Percentiles rank a stretch among this genome's conserved stretches.
Conservation (phyloP, 2,329 filamentous ascomycete species). For the Reticulascus tulasneorum region DNA sequence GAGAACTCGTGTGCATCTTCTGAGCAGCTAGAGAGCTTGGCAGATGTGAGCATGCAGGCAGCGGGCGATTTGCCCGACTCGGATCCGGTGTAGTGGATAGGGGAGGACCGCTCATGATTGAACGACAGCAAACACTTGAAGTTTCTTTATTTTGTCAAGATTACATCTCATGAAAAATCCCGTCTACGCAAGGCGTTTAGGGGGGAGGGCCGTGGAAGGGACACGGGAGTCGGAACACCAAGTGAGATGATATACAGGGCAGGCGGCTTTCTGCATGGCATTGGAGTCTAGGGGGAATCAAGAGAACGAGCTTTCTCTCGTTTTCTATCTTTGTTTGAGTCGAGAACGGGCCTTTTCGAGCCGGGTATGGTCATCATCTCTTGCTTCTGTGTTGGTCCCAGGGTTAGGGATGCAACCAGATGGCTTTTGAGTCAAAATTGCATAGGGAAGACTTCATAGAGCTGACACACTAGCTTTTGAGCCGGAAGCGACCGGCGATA, state of each 20-base stretch:
- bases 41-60: constrained; percentile 40
- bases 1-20: constrained; percentile 52
- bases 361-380: no score
- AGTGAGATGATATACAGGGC: constrained; percentile 5
- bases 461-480: no score
- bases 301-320: no score
- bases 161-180: constrained; percentile 7
- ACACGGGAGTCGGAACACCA: not conserved
- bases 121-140: constrained; percentile 7
- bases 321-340: no score
- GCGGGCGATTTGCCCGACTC: constrained; percentile 35
- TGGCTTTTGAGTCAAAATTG: no score
- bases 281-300: constrained; percentile 8
- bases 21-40: constrained; percentile 48
- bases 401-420: no score
- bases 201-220: constrained; percentile 4
- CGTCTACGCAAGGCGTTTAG: constrained; percentile 8
- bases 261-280: constrained; percentile 10
- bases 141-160: constrained; percentile 7
- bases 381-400: no score
- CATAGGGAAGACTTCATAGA: no score
- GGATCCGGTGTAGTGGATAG: constrained; percentile 19
- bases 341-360: no score
- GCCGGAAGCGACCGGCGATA: no score
- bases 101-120: constrained; percentile 6